Conservation (phyloP, 768 basidiomycete species). For the Suillus occidentalis region DNA sequence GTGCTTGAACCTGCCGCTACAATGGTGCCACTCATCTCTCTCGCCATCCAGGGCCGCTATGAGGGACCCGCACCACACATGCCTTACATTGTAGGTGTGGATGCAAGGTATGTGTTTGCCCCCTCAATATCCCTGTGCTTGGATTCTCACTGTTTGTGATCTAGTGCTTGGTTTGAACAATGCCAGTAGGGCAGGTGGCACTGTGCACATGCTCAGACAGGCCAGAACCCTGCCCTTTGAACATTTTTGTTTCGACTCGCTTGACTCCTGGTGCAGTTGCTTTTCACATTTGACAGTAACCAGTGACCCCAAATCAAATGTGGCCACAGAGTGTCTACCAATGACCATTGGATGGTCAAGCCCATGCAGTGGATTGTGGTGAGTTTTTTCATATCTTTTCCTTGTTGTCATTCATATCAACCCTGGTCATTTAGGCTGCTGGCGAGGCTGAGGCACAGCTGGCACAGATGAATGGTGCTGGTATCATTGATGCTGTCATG, state of each 20-base stretch:
- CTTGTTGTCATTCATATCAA: constrained; percentile 29
- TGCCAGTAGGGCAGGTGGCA: not conserved
- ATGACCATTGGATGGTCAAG: constrained; percentile 28
- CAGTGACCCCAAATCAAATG: constrained; percentile 43
- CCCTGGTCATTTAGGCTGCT: constrained; percentile 4
- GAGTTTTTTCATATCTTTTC: constrained; percentile 42
- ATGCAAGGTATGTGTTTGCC: not conserved
- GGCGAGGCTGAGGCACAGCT: constrained; percentile 9
- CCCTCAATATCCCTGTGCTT: too few relatives aligned
- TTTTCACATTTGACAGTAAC: constrained; percentile 55
- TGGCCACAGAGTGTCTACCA: constrained; percentile 30
- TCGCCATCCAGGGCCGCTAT: not conserved
- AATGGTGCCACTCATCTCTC: not conserved
- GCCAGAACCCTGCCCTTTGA: not conserved
- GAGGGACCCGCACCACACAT: not conserved
- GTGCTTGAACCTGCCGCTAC: not conserved
- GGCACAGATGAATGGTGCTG: not conserved
- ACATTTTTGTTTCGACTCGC: constrained; percentile 44
- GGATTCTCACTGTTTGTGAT: too few relatives aligned
- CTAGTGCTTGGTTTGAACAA: not conserved
- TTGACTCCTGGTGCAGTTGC: constrained; percentile 37
- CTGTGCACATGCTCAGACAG: not conserved
- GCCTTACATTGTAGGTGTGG: not conserved
- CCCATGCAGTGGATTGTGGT: constrained; percentile 18
- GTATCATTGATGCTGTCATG: constrained; percentile 1